phyloP scores from a whole-genome alignment of 176 grass and related monocot species.

The Eragrostis curvula region DNA sequence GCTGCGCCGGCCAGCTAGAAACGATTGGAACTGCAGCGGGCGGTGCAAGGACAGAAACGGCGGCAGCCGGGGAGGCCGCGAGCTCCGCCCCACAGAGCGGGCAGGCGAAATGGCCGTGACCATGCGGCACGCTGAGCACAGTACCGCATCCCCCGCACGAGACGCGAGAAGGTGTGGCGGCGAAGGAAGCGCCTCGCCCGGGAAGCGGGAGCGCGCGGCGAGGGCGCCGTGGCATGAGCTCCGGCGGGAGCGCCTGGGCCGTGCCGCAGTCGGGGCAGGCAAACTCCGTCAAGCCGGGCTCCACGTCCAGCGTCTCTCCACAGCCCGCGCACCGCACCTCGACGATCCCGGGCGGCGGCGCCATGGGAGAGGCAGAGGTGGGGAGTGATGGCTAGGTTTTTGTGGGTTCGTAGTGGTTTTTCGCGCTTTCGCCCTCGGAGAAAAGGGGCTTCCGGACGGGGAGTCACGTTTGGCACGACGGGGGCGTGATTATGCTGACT shows the following conservation, averaged over 20 bases:
- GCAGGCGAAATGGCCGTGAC: slow-evolving; percentile 41
- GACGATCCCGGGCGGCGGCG: slow-evolving; percentile 37
- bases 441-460: not conserved
- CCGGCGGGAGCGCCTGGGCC: slow-evolving; percentile 64
- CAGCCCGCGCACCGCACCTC: slow-evolving; percentile 68
- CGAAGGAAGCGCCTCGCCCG: not conserved
- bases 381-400: slow-evolving; percentile 10
- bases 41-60: slow-evolving; percentile 11
- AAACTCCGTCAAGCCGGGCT: slow-evolving; percentile 62
- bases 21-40: slow-evolving; percentile 50
- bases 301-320: slow-evolving; percentile 69
- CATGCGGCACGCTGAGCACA: slow-evolving; percentile 53
- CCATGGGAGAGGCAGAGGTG: not conserved
- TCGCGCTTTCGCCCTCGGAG: not conserved
- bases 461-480: not conserved
- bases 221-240: slow-evolving; percentile 58
- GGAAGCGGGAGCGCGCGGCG: slow-evolving; percentile 57
- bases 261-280: slow-evolving; percentile 62
- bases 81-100: slow-evolving; percentile 51
- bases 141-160: slow-evolving; percentile 41
- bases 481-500: not conserved
- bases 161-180: slow-evolving; percentile 30
- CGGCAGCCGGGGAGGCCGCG: slow-evolving; percentile 2
- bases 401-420: not conserved
- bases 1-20: not conserved